Percentiles rank a stretch among this genome's conserved stretches.
These are phyloP conservation scores for Epichloe baconii DNA, from an alignment of 2,329 filamentous ascomycete genomes.

Conservation along the genomic window DNA sequence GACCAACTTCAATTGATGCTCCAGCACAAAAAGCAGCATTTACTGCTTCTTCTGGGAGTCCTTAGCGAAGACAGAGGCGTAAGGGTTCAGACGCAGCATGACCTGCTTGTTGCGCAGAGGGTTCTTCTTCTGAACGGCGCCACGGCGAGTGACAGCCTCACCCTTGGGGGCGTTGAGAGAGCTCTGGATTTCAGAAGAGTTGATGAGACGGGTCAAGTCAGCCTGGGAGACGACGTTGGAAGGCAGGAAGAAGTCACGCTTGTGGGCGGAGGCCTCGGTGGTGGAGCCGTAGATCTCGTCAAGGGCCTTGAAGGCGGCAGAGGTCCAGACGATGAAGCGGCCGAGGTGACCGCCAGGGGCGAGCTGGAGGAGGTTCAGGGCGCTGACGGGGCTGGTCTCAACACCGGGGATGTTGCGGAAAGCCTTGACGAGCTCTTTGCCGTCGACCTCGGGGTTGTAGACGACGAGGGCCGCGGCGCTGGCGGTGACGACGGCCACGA, in stretches of 20 bases:
- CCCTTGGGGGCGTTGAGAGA: slow-evolving; percentile 89
- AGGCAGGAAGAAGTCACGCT: slow-evolving; percentile 98
- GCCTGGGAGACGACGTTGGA: slow-evolving; percentile 86
- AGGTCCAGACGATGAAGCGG: slow-evolving; percentile 98
- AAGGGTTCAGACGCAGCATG: slow-evolving; percentile 95
- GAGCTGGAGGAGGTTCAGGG: slow-evolving; percentile 97
- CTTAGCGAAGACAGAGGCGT: slow-evolving; percentile 82
- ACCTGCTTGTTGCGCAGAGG: slow-evolving; percentile 98
- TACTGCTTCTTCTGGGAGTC: slow-evolving; percentile 31
- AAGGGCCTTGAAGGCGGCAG: slow-evolving; percentile 87
- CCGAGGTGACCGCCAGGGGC: slow-evolving; percentile 97
- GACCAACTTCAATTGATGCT: not conserved
- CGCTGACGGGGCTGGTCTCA: slow-evolving; percentile 86
- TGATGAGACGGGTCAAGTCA: slow-evolving; percentile 95
- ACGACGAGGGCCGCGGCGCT: slow-evolving; percentile 96
- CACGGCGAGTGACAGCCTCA: slow-evolving; percentile 77
- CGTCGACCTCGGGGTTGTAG: slow-evolving; percentile 91
- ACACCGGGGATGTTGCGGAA: slow-evolving; percentile 99
- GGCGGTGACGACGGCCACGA: slow-evolving; percentile 87
- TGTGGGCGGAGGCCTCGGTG: slow-evolving; percentile 76
- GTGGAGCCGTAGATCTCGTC: slow-evolving; percentile 95
- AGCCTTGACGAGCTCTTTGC: slow-evolving; percentile 82
- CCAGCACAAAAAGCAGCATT: not conserved
- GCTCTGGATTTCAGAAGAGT: slow-evolving; percentile 96
- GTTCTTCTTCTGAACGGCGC: slow-evolving; percentile 98